Conservation (phyloP, 139 green algal species). For the Chlamydomonas sp. region DNA sequence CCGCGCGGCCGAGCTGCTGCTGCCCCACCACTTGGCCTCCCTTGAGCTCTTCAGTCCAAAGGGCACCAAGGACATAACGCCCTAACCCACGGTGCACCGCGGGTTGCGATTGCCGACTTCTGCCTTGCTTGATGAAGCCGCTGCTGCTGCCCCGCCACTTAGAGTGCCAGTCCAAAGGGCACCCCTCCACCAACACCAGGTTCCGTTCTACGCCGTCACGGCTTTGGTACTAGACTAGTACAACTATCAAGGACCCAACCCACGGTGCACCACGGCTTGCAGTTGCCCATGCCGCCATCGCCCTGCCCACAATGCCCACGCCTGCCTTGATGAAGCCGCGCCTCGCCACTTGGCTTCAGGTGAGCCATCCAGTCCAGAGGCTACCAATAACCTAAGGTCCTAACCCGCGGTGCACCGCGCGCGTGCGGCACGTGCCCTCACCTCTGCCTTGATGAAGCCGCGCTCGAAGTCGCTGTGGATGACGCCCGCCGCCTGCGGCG, state of each 20-base stretch:
- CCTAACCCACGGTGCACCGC: neutral
- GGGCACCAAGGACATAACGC: too few species aligned
- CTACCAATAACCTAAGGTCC: neutral
- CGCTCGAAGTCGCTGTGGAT: slow-evolving; percentile 96
- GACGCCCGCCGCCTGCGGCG: slow-evolving; percentile 86
- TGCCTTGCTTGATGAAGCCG: neutral
- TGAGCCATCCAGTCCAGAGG: neutral
- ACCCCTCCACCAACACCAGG: too few species aligned
- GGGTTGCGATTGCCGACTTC: neutral
- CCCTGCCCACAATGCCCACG: neutral
- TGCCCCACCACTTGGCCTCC: neutral
- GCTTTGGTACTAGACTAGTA: too few species aligned
- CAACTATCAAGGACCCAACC: too few species aligned
- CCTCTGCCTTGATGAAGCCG: slow-evolving; percentile 95
- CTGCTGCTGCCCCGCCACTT: too few species aligned
- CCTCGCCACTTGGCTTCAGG: neutral
- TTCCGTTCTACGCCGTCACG: too few species aligned
- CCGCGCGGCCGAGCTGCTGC: neutral
- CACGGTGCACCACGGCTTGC: too few species aligned
- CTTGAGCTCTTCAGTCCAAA: neutral
- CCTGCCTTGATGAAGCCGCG: neutral
- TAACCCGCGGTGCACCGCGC: too few species aligned
- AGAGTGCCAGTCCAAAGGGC: too few species aligned
- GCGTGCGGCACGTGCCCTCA: slow-evolving; percentile 44
- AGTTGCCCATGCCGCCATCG: neutral